Conservation (phyloP, 257 asterid species). For the Solanum clarkiae region DNA sequence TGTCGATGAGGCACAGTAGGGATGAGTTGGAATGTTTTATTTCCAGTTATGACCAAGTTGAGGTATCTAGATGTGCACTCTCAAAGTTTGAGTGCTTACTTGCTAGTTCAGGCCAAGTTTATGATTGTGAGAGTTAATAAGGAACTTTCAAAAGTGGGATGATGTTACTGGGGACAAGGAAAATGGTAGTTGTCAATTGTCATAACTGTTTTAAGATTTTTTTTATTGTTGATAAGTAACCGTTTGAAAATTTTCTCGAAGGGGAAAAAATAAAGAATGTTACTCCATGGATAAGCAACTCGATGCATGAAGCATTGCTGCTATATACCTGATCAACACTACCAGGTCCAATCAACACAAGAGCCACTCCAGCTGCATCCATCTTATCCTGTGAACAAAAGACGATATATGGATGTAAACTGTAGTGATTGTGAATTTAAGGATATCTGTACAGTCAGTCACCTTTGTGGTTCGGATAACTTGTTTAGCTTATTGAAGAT, state of each 20-base stretch:
- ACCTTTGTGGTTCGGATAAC: neutral
- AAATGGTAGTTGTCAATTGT: neutral
- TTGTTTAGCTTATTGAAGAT: neutral
- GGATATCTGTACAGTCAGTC: neutral
- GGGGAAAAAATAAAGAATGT: neutral
- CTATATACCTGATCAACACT: constrained; percentile 72
- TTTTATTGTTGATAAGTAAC: neutral
- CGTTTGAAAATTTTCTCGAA: neutral
- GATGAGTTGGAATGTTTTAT: neutral
- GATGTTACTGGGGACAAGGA: neutral
- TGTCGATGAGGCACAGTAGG: too few relatives aligned
- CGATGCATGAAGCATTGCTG: neutral
- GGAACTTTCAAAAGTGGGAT: neutral
- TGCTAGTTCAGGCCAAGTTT: neutral
- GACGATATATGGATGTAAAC: neutral
- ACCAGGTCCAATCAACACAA: constrained; percentile 93
- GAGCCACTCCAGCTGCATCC: constrained; percentile 92
- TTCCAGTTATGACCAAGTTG: neutral
- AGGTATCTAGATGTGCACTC: neutral
- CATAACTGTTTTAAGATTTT: neutral
- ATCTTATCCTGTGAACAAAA: constrained; percentile 60
- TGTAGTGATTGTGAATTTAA: neutral
- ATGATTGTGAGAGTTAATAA: neutral
- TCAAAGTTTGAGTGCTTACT: neutral
- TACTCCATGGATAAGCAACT: neutral